These are phyloP conservation scores for Lactuca sativa DNA, from an alignment of 129 eudicot genomes.

Conservation along the genomic window DNA sequence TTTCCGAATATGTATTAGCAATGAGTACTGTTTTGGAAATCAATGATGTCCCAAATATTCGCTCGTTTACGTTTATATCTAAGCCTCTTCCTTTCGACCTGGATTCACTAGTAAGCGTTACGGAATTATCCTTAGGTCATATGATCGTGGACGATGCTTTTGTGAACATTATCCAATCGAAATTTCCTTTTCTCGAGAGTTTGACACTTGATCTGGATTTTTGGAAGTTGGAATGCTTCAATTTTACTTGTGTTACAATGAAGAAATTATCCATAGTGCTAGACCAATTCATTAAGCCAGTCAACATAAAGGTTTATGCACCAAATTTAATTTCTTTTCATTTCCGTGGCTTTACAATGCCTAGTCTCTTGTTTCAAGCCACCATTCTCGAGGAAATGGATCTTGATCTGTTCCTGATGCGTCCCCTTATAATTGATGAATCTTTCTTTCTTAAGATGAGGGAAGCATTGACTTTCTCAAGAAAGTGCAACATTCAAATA, in stretches of 20 bases:
- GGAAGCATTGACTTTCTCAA: background rate
- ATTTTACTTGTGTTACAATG: background rate
- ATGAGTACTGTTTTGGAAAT: background rate
- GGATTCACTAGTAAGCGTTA: background rate
- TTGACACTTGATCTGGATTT: background rate
- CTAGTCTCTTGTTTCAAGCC: slow-evolving; percentile 1
- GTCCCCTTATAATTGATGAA: background rate
- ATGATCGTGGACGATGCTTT: background rate
- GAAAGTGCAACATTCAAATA: background rate
- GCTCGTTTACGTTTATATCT: background rate
- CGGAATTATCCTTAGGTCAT: background rate
- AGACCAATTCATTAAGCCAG: background rate
- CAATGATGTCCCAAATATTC: background rate
- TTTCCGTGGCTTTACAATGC: background rate
- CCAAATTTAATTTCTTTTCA: background rate
- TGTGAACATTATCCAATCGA: background rate
- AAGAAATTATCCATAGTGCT: background rate
- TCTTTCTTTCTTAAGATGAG: background rate
- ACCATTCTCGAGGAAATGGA: background rate
- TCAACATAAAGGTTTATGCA: background rate
- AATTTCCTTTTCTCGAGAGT: background rate
- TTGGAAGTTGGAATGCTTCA: background rate
- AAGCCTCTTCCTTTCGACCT: background rate
- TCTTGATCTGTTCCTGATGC: background rate
- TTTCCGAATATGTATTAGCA: background rate